Conservation (phyloP, 306 rosid species). For the Delonix regia region DNA sequence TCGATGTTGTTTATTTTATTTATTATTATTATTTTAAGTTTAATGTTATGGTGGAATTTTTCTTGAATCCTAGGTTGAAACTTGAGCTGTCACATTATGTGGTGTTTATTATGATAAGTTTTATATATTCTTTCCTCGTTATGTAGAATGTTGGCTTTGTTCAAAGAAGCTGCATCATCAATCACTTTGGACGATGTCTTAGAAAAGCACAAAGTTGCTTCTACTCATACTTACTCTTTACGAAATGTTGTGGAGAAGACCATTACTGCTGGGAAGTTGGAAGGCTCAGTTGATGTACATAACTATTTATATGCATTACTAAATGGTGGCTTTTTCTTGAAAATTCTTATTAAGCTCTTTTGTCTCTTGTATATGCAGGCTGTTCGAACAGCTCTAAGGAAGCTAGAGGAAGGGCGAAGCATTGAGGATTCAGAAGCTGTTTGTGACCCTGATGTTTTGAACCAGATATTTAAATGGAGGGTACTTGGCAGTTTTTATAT, state of each 20-base stretch:
- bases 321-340: slow-evolving; percentile 4
- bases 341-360: slow-evolving; percentile 14
- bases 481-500: slow-evolving; percentile 45
- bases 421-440: slow-evolving; percentile 75
- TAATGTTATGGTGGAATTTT: slow-evolving; percentile 5
- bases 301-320: slow-evolving; percentile 14
- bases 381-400: slow-evolving; percentile 74
- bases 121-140: slow-evolving; percentile 31
- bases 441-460: slow-evolving; percentile 71
- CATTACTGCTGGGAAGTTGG: slow-evolving; percentile 84
- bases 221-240: slow-evolving; percentile 54
- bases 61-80: slow-evolving; percentile 30
- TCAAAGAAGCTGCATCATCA: slow-evolving; percentile 64
- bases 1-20: background rate
- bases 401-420: slow-evolving; percentile 65
- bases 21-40: background rate
- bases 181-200: slow-evolving; percentile 62
- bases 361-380: slow-evolving; percentile 56
- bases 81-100: slow-evolving; percentile 19
- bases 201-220: slow-evolving; percentile 57
- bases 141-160: slow-evolving; percentile 64
- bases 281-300: slow-evolving; percentile 75
- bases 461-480: slow-evolving; percentile 83
- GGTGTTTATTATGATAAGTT: slow-evolving; percentile 27
- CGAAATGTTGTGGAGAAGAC: slow-evolving; percentile 64